Base-by-base conservation (phyloP, 495 filamentous ascomycete species). In the Xylaria grammica region DNA sequence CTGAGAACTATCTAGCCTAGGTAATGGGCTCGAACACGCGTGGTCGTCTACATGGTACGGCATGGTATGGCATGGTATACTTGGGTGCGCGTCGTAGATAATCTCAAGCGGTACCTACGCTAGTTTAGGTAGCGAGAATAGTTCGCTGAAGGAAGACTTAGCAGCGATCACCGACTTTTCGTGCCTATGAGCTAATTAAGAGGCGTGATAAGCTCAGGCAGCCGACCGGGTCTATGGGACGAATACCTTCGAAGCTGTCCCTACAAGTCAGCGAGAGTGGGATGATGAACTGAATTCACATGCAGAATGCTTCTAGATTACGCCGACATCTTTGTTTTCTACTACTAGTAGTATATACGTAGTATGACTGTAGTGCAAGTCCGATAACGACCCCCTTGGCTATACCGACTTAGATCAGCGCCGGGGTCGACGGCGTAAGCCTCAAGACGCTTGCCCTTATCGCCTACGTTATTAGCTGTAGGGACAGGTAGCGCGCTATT, bases 371-470 rank as follows among this genome's bases (percentile, higher is more conserved):
- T 42, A 15, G 32, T 42, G 15, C 7, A 30, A 29, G 19, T 45
- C 15, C 56, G 22, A 46, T 36, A 59, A 22, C 10, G 29, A 15
- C 17, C 30, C 29, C 42, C 27, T 4, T 46, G 29, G 24, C 42
- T 48, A 59, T 59, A 48, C 2, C 29, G 10, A 46, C n/a, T 29
- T 11, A 57, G 24, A 30, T 45, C 24, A 11, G 36, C 40, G 32
- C 40, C 27, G 34, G 26, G 26, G 27, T 46, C 22, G 24, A 29
- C 17, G 4, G 5, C 30, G n/a, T 46, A 58, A 58, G 54, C 22
- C 38, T 20, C 40, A 58, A n/a, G 20, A 58, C 34, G 26, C n/a
- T 17, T 17, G 38, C 11, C 40, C 53, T 55, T 40, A 42, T 56
- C 40, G 22, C 30, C 34, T 56, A 40, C 34, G 11, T 11, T 36